These are phyloP conservation scores for Boletus vinaceobasis DNA, from an alignment of 768 basidiomycete genomes.

Conservation along the genomic window DNA sequence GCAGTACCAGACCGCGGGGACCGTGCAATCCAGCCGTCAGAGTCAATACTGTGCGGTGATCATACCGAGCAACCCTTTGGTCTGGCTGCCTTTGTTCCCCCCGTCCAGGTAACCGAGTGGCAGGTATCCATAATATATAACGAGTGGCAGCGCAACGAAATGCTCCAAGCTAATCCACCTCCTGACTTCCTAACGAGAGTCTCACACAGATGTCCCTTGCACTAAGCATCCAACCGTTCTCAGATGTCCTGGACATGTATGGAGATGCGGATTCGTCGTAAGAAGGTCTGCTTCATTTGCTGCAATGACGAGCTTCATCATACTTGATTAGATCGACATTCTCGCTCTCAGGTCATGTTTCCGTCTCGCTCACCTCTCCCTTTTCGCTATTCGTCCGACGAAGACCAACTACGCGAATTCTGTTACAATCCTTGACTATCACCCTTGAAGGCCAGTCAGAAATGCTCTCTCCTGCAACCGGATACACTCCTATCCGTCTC, in stretches of 20 bases:
- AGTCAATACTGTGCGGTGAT: constrained; percentile 2
- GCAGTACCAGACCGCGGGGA: background rate
- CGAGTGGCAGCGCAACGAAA: background rate
- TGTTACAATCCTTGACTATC: constrained; percentile 68
- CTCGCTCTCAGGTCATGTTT: constrained; percentile 81
- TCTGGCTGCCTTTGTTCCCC: constrained; percentile 30
- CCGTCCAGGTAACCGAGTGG: constrained; percentile 27
- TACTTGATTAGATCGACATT: constrained; percentile 63
- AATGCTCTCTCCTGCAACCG: constrained; percentile 55
- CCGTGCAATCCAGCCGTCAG: background rate
- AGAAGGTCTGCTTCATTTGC: constrained; percentile 26
- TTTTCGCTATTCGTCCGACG: constrained; percentile 51
- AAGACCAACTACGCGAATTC: constrained; percentile 45
- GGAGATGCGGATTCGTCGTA: constrained; percentile 66
- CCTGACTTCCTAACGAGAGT: constrained; percentile 10
- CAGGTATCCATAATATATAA: constrained; percentile 30
- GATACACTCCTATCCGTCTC: constrained; percentile 69
- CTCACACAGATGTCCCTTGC: constrained; percentile 58
- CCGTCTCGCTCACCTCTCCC: constrained; percentile 58
- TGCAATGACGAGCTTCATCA: constrained; percentile 3
- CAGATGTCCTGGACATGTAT: constrained; percentile 61
- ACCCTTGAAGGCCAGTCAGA: constrained; percentile 88
- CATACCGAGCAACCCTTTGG: constrained; percentile 4
- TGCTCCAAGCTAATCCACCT: constrained; percentile 12
- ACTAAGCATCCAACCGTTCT: constrained; percentile 59